Percentiles rank a stretch among this genome's conserved stretches.
phyloP scores from a whole-genome alignment of 148 eudicot genomes.

The Chenopodium berlandieri region DNA sequence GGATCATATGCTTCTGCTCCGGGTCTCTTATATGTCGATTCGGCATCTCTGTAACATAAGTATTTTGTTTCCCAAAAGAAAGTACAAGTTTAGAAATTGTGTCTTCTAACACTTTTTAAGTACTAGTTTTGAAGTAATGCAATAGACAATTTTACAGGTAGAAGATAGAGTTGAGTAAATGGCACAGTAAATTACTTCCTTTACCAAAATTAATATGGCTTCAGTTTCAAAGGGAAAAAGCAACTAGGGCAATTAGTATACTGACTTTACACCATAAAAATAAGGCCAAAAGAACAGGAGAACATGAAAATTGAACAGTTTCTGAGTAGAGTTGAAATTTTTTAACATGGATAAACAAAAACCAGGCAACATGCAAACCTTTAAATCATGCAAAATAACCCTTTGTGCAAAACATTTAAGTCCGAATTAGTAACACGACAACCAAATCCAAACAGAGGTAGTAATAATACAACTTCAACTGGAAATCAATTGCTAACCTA shows the following conservation, averaged over 20 bases:
- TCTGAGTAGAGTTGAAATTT: not conserved
- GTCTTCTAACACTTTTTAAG: slow-evolving; percentile 2
- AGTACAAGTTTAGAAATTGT: not conserved
- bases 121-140: not conserved
- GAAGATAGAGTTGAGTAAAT: slow-evolving; percentile 2
- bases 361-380: slow-evolving; percentile 31
- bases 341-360: slow-evolving; percentile 15
- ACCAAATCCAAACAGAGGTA: too few species aligned
- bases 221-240: not conserved
- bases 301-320: slow-evolving; percentile 31
- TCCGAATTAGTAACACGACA: too few species aligned
- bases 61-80: not conserved
- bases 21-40: slow-evolving; percentile 49
- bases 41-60: slow-evolving; percentile 41
- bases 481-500: not conserved
- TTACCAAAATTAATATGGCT: not conserved
- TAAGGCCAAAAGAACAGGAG: slow-evolving; percentile 19
- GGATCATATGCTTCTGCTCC: slow-evolving; percentile 48
- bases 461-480: not conserved
- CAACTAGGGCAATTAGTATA: slow-evolving; percentile 15
- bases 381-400: slow-evolving; percentile 30
- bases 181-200: slow-evolving; percentile 12
- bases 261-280: slow-evolving; percentile 12
- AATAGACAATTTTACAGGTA: not conserved
- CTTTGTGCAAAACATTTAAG: slow-evolving; percentile 24